Evolutionary conservation across 1,284 basidiomycete genomes (phyloP).

Genomic region (Vanrija pseudolonga): DNA sequence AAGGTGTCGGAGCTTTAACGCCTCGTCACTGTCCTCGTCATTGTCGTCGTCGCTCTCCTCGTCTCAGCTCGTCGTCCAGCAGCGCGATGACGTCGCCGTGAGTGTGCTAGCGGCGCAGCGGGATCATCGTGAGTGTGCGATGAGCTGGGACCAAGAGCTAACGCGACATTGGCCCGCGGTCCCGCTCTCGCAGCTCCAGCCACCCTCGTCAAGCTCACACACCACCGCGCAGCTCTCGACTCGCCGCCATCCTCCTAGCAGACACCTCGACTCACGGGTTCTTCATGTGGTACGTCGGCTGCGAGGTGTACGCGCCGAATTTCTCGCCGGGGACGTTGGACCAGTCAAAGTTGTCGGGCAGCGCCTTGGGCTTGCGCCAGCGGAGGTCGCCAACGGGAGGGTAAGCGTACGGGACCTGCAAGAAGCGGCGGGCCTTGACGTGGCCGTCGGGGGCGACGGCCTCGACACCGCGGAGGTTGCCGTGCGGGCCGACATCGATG

Average conservation of each 20-base stretch:
- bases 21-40: no score
- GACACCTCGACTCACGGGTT: slow-evolving; percentile 11
- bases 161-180: no score
- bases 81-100: no score
- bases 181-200: no score
- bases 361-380: slow-evolving; percentile 20
- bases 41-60: no score
- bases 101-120: no score
- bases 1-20: no score
- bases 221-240: no score
- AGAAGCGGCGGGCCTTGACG: slow-evolving; percentile 21
- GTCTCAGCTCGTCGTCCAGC: no score
- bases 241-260: no score
- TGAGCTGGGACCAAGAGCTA: no score
- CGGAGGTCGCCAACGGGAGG: slow-evolving; percentile 19
- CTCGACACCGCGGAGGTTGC: slow-evolving; percentile 16
- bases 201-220: background rate
- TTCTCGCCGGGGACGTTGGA: slow-evolving; percentile 10
- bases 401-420: slow-evolving; percentile 19
- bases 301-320: slow-evolving; percentile 19
- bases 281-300: slow-evolving; percentile 21
- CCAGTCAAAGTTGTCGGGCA: slow-evolving; percentile 16
- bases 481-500: slow-evolving; percentile 19
- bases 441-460: slow-evolving; percentile 16
- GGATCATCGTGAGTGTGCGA: no score